Conservation (phyloP, 495 filamentous ascomycete genomes). For the Zalerion maritima region DNA sequence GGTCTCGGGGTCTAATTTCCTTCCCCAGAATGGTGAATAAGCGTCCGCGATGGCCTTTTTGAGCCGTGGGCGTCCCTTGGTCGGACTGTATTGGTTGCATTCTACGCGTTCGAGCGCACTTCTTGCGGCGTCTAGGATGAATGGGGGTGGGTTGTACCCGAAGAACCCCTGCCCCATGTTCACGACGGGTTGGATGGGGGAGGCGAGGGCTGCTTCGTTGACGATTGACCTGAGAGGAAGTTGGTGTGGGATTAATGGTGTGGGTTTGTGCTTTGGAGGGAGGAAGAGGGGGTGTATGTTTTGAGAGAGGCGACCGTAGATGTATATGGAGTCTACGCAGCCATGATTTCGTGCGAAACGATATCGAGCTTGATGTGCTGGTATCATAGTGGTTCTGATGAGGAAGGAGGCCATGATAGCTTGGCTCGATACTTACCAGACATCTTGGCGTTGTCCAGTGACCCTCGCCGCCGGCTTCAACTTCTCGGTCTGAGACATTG, state of each 20-base stretch:
- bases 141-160: slow-evolving; percentile 89
- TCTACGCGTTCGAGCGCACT: slow-evolving; percentile 81
- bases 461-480: slow-evolving; percentile 64
- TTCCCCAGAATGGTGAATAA: slow-evolving; percentile 74
- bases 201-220: slow-evolving; percentile 76
- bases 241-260: not conserved
- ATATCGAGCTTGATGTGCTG: too few relatives aligned
- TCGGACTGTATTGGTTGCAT: slow-evolving; percentile 97
- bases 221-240: slow-evolving; percentile 62
- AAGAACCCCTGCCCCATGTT: slow-evolving; percentile 98
- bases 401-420: not conserved
- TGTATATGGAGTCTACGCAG: too few relatives aligned
- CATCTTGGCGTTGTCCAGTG: slow-evolving; percentile 73
- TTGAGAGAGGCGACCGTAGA: not conserved
- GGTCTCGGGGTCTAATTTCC: slow-evolving; percentile 67
- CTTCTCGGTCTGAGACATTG: slow-evolving; percentile 15
- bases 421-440: slow-evolving; percentile 48
- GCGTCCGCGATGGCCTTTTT: slow-evolving; percentile 83
- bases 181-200: slow-evolving; percentile 78
- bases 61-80: slow-evolving; percentile 77
- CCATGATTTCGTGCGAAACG: too few relatives aligned
- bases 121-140: slow-evolving; percentile 85
- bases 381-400: not conserved
- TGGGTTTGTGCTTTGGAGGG: not conserved
- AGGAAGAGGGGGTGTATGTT: not conserved